A percentile compares a stretch with the other conserved stretches of the same genome.
These are phyloP conservation scores for Penicillium sp. DNA, from an alignment of 2,329 filamentous ascomycete species.

Conservation along the genomic window DNA sequence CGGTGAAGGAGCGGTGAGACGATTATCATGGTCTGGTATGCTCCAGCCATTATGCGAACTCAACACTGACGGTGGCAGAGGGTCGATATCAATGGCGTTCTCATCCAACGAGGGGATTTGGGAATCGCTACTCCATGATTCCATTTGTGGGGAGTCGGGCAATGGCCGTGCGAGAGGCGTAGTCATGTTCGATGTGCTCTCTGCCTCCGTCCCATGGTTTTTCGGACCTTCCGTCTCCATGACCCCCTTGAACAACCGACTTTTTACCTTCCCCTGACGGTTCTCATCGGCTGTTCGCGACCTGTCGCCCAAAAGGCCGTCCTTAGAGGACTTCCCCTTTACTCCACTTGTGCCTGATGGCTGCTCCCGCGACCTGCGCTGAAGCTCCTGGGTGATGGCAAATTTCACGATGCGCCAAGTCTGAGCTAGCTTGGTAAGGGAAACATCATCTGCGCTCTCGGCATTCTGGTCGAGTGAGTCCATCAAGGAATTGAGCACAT, in stretches of 20 bases:
- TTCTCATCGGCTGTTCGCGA: slow-evolving; percentile 30
- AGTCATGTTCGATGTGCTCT: slow-evolving; percentile 57
- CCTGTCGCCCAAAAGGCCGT: slow-evolving; percentile 29
- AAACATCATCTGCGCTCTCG: slow-evolving; percentile 51
- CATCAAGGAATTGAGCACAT: slow-evolving; percentile 35
- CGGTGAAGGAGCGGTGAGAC: slow-evolving; percentile 17
- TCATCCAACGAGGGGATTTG: slow-evolving; percentile 34
- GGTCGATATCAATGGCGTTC: slow-evolving; percentile 39
- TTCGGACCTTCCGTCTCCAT: slow-evolving; percentile 38
- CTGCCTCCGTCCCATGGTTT: slow-evolving; percentile 37
- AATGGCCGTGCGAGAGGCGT: slow-evolving; percentile 56
- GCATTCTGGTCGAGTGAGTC: slow-evolving; percentile 56
- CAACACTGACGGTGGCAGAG: slow-evolving; percentile 45
- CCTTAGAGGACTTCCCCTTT: slow-evolving; percentile 31
- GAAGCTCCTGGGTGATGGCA: slow-evolving; percentile 52
- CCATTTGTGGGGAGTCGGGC: slow-evolving; percentile 39
- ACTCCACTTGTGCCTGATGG: slow-evolving; percentile 18
- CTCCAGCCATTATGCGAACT: slow-evolving; percentile 38
- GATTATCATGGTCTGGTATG: slow-evolving; percentile 28
- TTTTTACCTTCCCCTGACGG: slow-evolving; percentile 42
- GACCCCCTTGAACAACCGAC: slow-evolving; percentile 45
- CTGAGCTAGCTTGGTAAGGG: slow-evolving; percentile 55
- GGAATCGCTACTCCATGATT: slow-evolving; percentile 30
- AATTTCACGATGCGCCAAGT: slow-evolving; percentile 60
- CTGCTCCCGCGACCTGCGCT: slow-evolving; percentile 38